Evolutionary conservation across 2,329 filamentous ascomycete species (phyloP).

Genomic region (Alternaria conjuncta): DNA sequence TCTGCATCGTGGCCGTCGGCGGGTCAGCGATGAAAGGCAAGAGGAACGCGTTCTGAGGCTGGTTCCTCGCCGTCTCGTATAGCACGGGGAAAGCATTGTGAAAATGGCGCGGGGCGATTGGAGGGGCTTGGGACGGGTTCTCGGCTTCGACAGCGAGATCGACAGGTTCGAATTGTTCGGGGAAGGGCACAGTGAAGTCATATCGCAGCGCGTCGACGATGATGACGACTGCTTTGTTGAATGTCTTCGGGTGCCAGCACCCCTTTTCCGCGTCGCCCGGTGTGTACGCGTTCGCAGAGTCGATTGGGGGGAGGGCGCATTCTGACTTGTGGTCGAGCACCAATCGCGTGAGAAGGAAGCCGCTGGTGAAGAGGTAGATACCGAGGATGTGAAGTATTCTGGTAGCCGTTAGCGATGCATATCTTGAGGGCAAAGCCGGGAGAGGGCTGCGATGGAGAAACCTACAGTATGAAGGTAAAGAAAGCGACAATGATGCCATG

Average conservation of each 20-base stretch:
- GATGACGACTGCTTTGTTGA: constrained; percentile 88
- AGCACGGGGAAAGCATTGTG: constrained; percentile 89
- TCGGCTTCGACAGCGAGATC: constrained; percentile 22
- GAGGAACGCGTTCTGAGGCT: constrained; percentile 84
- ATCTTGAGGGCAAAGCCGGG: background rate
- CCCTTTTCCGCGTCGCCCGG: constrained; percentile 63
- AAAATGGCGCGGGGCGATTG: constrained; percentile 64
- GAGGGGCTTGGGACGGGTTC: constrained; percentile 16
- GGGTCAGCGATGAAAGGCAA: constrained; percentile 97
- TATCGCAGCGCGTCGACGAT: constrained; percentile 94
- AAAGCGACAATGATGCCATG: constrained; percentile 66
- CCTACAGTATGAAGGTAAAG: constrained; percentile 70
- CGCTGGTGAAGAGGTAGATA: constrained; percentile 91
- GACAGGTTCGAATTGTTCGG: constrained; percentile 58
- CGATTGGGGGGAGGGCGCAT: constrained; percentile 76
- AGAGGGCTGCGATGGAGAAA: background rate
- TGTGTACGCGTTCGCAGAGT: constrained; percentile 46
- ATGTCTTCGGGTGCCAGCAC: constrained; percentile 96
- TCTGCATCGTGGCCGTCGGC: constrained; percentile 89
- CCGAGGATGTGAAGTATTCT: constrained; percentile 77
- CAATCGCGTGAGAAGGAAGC: constrained; percentile 88
- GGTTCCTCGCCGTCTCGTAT: constrained; percentile 77
- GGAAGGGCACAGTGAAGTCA: constrained; percentile 89
- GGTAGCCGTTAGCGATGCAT: constrained; percentile 15
- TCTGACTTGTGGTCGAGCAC: constrained; percentile 79